Evolutionary conservation across 495 filamentous ascomycete species (phyloP).

Genomic region (Darksidea phi): DNA sequence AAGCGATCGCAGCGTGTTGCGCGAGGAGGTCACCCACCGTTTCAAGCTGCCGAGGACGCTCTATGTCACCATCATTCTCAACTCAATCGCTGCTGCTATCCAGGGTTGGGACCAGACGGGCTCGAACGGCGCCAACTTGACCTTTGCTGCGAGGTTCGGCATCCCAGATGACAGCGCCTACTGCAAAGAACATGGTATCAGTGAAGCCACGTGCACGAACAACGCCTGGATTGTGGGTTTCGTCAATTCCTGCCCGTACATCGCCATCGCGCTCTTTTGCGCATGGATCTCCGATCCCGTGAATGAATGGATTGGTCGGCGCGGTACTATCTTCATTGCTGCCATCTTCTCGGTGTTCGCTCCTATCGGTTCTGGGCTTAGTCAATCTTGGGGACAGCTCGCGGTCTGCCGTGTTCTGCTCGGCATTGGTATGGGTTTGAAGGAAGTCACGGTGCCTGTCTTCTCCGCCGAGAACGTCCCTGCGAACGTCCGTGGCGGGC

Average conservation of each 20-base stretch:
- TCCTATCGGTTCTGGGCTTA: conserved; percentile 65
- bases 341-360: conserved; percentile 62
- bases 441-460: conserved; percentile 57
- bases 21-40: conserved; percentile 59
- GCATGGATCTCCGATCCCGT: conserved; percentile 72
- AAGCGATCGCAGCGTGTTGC: conserved; percentile 53
- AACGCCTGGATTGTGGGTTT: conserved; percentile 47
- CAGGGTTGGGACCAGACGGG: conserved; percentile 72
- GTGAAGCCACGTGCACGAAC: conserved; percentile 25
- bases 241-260: conserved; percentile 55
- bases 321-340: conserved; percentile 66
- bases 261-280: conserved; percentile 44
- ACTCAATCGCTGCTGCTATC: conserved; percentile 69
- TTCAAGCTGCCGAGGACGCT: conserved; percentile 64
- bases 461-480: conserved; percentile 63
- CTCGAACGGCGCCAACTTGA: conserved; percentile 66
- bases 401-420: conserved; percentile 63
- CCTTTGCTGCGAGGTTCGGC: conserved; percentile 59
- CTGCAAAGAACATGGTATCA: conserved; percentile 22
- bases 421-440: conserved; percentile 70
- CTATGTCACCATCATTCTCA: conserved; percentile 68
- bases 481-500: conserved; percentile 58
- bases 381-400: conserved; percentile 62
- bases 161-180: conserved; percentile 50
- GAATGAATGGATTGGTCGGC: conserved; percentile 64